Percentiles rank a stretch among this genome's conserved stretches.
These are phyloP conservation scores for Tolypocladium sp. DNA, from an alignment of 2,329 filamentous ascomycete species.

Conservation along the genomic window DNA sequence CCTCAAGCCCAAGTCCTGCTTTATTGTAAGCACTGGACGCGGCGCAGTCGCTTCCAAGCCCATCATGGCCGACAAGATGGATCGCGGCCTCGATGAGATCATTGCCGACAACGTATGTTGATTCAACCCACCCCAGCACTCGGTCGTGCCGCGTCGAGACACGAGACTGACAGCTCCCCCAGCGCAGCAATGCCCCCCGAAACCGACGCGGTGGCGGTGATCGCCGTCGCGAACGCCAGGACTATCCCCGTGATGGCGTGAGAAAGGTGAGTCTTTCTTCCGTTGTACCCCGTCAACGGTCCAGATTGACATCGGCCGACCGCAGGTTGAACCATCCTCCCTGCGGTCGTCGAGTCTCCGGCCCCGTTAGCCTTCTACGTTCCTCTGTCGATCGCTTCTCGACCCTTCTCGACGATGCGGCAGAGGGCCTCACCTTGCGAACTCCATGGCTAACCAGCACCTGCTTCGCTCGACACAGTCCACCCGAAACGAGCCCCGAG, in stretches of 20 bases:
- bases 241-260: constrained; percentile 70
- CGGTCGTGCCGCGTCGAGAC: not conserved
- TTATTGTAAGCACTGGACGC: not conserved
- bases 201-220: constrained; percentile 26
- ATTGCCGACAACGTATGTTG: constrained; percentile 38
- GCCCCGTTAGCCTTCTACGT: constrained; percentile 18
- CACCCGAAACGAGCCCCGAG: constrained; percentile 50
- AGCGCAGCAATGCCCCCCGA: constrained; percentile 25
- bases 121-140: not conserved
- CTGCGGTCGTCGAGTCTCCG: constrained; percentile 16
- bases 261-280: constrained; percentile 63
- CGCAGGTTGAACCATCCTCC: constrained; percentile 25
- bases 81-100: constrained; percentile 48
- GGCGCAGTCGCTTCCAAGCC: not conserved
- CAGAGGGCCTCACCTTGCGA: constrained; percentile 22
- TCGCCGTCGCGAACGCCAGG: constrained; percentile 24
- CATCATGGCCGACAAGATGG: constrained; percentile 35
- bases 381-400: constrained; percentile 18
- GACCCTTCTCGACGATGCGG: constrained; percentile 19
- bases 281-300: not conserved
- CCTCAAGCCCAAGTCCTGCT: not conserved
- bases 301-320: not conserved
- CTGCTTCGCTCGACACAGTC: constrained; percentile 40
- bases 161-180: constrained; percentile 2
- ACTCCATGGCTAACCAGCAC: constrained; percentile 17